A percentile compares a stretch with the other conserved stretches of the same genome.
phyloP scores from a whole-genome alignment of 2,329 filamentous ascomycete genomes.

The Ceratocystis albifundus region DNA sequence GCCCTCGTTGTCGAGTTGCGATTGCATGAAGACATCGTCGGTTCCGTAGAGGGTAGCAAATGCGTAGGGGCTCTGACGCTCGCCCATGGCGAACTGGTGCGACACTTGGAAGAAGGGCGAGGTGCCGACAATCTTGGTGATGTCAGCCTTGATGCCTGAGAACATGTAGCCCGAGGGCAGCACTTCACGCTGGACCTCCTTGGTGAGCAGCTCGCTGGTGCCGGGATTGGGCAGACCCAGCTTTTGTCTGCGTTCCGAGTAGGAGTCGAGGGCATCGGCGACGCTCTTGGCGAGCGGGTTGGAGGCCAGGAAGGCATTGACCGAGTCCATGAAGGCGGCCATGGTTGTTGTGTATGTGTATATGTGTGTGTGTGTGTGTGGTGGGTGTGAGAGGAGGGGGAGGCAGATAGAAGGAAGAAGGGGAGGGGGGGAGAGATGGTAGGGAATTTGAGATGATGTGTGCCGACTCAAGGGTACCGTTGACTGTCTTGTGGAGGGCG shows the following conservation, averaged over 20 bases:
- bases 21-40: conserved; percentile 91
- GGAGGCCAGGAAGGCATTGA: conserved; percentile 52
- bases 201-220: conserved; percentile 75
- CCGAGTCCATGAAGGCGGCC: conserved; percentile 43
- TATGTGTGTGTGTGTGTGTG: conserved; percentile 1
- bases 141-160: conserved; percentile 84
- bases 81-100: conserved; percentile 91
- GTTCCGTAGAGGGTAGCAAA: conserved; percentile 92
- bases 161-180: conserved; percentile 96
- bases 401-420: too few relatives aligned
- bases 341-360: conserved; percentile 31
- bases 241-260: conserved; percentile 75
- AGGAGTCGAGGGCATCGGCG: conserved; percentile 66
- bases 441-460: too few relatives aligned
- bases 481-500: too few relatives aligned
- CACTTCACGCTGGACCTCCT: conserved; percentile 92
- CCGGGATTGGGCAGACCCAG: conserved; percentile 87
- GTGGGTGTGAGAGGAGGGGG: too few relatives aligned
- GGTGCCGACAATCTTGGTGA: conserved; percentile 93
- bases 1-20: conserved; percentile 86
- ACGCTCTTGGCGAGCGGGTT: conserved; percentile 62
- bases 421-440: too few relatives aligned
- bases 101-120: conserved; percentile 92
- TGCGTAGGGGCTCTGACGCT: conserved; percentile 84
- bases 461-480: too few relatives aligned